A percentile compares a stretch with the other conserved stretches of the same genome.
phyloP scores from a whole-genome alignment of 1,284 basidiomycete genomes.

The Apiotrichum domesticum region DNA sequence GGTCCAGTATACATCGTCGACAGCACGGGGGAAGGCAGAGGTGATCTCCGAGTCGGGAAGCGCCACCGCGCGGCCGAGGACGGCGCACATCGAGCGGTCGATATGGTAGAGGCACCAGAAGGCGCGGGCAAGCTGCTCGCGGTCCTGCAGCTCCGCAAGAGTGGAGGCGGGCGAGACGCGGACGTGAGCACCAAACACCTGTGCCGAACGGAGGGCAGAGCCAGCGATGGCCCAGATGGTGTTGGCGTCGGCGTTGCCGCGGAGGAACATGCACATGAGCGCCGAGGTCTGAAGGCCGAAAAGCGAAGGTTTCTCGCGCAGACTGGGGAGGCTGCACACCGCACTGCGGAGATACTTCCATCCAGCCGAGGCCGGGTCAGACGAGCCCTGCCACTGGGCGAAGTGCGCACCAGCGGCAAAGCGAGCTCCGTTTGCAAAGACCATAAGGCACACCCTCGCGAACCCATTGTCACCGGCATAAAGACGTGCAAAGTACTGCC shows the following conservation, averaged over 20 bases:
- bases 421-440: conserved; percentile 67
- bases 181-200: conserved; percentile 42
- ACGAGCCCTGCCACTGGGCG: background rate
- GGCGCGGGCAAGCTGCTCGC: background rate
- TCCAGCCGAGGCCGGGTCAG: conserved; percentile 53
- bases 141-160: background rate
- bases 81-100: conserved; percentile 51
- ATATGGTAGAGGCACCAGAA: conserved; percentile 51
- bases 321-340: conserved; percentile 51
- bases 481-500: conserved; percentile 53
- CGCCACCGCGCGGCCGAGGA: background rate
- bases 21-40: conserved; percentile 63
- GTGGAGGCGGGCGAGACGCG: conserved; percentile 27
- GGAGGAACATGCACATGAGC: conserved; percentile 44
- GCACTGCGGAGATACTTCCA: conserved; percentile 70
- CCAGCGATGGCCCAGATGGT: conserved; percentile 65
- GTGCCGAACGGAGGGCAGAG: conserved; percentile 59
- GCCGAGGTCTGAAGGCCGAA: conserved; percentile 63
- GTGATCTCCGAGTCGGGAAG: conserved; percentile 78
- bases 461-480: conserved; percentile 57
- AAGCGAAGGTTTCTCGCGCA: conserved; percentile 56
- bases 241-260: conserved; percentile 60
- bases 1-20: conserved; percentile 24
- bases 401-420: conserved; percentile 34
- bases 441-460: conserved; percentile 60